phyloP scores from a whole-genome alignment of 371 early-diverging fungal species.

The Mortierella sp. region DNA sequence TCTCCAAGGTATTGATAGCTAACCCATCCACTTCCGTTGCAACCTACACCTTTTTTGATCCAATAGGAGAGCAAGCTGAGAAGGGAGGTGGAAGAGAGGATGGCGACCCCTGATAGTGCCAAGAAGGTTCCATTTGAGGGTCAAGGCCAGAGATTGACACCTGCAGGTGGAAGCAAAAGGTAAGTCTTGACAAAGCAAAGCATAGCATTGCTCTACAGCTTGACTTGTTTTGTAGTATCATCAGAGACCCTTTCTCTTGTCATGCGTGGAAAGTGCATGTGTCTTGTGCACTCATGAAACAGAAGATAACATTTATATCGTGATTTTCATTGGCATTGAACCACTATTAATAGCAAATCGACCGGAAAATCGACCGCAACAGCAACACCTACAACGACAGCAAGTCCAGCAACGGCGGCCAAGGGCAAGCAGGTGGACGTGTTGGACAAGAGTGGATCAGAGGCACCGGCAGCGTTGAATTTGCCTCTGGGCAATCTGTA shows the following conservation, averaged over 20 bases:
- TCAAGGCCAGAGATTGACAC: conserved; percentile 56
- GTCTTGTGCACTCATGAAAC: not conserved
- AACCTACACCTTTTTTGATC: conserved; percentile 13
- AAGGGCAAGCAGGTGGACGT: conserved; percentile 50
- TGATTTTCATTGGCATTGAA: not conserved
- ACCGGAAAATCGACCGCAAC: conserved; percentile 24
- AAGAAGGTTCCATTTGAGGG: conserved; percentile 56
- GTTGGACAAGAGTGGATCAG: conserved; percentile 57
- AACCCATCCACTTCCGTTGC: not conserved
- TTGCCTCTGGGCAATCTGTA: conserved; percentile 93
- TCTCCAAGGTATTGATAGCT: not conserved
- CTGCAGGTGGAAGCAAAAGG: conserved; percentile 20
- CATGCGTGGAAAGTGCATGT: not conserved
- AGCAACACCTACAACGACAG: conserved; percentile 10
- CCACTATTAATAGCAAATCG: not conserved
- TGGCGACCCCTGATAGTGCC: conserved; percentile 61
- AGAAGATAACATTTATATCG: not conserved
- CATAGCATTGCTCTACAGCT: not conserved
- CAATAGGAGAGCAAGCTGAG: conserved; percentile 64
- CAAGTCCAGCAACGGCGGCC: not conserved
- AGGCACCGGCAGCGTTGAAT: conserved; percentile 84
- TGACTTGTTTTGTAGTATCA: not conserved
- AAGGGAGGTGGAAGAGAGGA: conserved; percentile 62
- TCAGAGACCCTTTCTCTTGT: not conserved
- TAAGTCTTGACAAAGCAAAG: not conserved